Evolutionary conservation across 257 asterid genomes (phyloP).

Genomic region (Mentha longifolia): DNA sequence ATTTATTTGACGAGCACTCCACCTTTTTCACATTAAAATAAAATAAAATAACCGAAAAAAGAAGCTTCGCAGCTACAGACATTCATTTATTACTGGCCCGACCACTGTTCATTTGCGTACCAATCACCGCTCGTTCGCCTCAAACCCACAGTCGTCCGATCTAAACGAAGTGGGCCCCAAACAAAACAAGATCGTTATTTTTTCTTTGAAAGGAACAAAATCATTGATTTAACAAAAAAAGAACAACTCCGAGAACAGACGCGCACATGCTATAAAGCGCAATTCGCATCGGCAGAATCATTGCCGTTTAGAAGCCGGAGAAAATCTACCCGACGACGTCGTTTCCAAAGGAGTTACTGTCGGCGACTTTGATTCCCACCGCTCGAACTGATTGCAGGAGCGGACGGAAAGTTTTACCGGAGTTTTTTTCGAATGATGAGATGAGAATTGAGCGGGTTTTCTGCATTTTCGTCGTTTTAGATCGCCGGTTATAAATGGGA

Average conservation of each 20-base stretch:
- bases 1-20: no score
- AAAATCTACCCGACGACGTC: constrained; percentile 31
- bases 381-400: constrained; percentile 17
- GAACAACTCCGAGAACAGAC: background rate
- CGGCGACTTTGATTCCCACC: constrained; percentile 26
- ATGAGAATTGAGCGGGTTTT: constrained; percentile 33
- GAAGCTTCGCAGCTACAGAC: background rate
- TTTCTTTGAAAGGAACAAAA: background rate
- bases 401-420: background rate
- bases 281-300: constrained; percentile 32
- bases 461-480: constrained; percentile 24
- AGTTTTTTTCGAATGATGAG: constrained; percentile 30
- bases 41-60: no score
- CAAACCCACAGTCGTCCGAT: constrained; percentile 32
- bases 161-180: constrained; percentile 15
- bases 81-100: background rate
- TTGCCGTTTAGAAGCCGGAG: constrained; percentile 30
- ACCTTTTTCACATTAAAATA: no score
- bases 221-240: background rate
- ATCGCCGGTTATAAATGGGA: constrained; percentile 63
- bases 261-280: constrained; percentile 27
- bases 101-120: constrained; percentile 15
- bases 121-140: constrained; percentile 17
- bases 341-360: background rate
- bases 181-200: no score